Evolutionary conservation across 345 rosid genomes (phyloP), one percentile per base, ranked within the genome.

Genomic region (Sonneratia caseolaris): DNA sequence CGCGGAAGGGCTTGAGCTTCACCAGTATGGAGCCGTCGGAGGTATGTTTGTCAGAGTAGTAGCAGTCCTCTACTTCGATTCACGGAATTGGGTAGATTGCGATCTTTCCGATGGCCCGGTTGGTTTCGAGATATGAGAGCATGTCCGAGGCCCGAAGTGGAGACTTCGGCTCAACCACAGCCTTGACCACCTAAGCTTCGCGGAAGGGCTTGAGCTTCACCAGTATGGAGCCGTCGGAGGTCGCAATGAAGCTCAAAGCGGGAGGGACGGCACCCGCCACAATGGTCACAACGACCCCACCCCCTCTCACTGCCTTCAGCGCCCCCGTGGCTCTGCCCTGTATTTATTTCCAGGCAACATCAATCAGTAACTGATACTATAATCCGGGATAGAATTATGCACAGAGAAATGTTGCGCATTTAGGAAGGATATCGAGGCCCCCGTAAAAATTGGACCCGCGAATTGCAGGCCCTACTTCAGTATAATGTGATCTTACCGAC

Each of bases 281-380:
- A 65, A 93, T 75, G 42, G 89, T 91, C 77, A 91, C 98, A 32
- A 88, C 94, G 27, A 82, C 84, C 32, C 97, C 98, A n/a, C 91
- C 97, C 84, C 88, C 90, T 78, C 89, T 91, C 66, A 89, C 75
- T 59, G 73, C 94, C 79, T 91, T 89, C 76, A 89, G 91, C 1
- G 91, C 97, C 76, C 76, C 74, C 84, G 27, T 86, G 92, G 36
- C 92, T 87, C 79, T 89, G 90, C 76, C 97, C 96, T 88, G 89
- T 55, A 61, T 64, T 49, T 45, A 27, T 42, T 35, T 64, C 59
- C 24, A 36, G 22, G 43, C 22, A 57, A 21, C 64, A 51, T 51
- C 57, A 15, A 51, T 51, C 57, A 15, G 57, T 15, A 51, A 51
- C 13, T 18, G 57, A 51, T 51, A 10, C 57, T 51, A 51, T 11